A percentile compares a stretch with the other conserved stretches of the same genome.
These are phyloP conservation scores for Taphrina confusa DNA, from an alignment of 1,139 yeast species.

Conservation along the genomic window DNA sequence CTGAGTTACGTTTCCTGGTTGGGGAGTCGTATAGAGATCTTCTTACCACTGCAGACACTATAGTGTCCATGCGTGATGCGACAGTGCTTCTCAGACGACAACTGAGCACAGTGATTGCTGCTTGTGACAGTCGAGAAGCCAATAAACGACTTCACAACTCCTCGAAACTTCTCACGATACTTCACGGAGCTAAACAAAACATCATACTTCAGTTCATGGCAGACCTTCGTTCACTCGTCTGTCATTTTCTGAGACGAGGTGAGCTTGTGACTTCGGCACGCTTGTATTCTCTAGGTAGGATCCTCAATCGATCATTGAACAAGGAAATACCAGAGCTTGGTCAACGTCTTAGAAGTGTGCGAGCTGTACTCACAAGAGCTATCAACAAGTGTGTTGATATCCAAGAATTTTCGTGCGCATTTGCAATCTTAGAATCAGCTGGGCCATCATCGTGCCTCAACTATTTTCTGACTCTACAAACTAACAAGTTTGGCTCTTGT, in stretches of 20 bases:
- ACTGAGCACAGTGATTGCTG: not conserved
- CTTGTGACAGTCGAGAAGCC: conserved; percentile 18
- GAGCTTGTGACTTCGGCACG: conserved; percentile 14
- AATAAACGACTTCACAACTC: not conserved
- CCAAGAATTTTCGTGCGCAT: not conserved
- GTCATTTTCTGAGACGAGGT: not conserved
- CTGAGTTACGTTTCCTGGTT: conserved; percentile 22
- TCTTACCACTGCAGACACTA: conserved; percentile 31
- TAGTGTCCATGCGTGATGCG: conserved; percentile 22
- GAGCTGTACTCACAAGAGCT: not conserved
- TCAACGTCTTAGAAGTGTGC: not conserved
- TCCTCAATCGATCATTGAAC: not conserved
- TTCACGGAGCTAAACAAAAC: not conserved
- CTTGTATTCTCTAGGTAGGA: not conserved
- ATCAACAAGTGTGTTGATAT: not conserved
- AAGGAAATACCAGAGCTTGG: not conserved
- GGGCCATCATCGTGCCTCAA: conserved; percentile 11
- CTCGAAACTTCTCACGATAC: not conserved
- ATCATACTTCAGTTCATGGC: not conserved
- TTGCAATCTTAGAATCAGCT: conserved; percentile 12
- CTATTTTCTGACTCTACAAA: conserved; percentile 15
- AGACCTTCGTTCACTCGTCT: conserved; percentile 8
- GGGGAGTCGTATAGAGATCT: conserved; percentile 30
- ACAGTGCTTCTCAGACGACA: conserved; percentile 8
- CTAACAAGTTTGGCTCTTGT: not conserved